Evolutionary conservation across 257 asterid genomes (phyloP), one percentile per base, ranked within the genome.

Genomic region (Lantana camara): DNA sequence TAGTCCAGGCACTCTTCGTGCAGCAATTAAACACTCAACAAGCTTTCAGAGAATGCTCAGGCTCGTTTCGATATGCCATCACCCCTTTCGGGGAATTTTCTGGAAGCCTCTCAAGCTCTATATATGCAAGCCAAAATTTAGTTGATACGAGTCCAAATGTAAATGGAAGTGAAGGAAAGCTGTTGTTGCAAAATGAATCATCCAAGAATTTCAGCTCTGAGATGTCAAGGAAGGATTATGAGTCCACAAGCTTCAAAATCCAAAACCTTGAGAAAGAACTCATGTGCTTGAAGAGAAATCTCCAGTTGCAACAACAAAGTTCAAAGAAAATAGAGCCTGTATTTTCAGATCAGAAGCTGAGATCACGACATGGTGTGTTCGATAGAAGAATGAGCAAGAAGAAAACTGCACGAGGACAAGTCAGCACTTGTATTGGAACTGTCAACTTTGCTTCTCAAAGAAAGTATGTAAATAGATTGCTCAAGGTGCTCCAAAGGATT

Each of bases 1-100:
- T 88, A 46, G 88, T 88, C 59, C 96, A 83, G 68, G 96, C 92
- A 2, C 90, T 88, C 48, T 83, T 82, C 22, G 88, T 85, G 51
- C 96, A 88, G 81, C 95, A 88, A 49, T 42, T 83, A 9, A 79
- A 81, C 79, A 88, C 94, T 7, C 96, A 85, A 47, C 86, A 80
- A 76, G 95, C 84, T 29, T 83, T 83, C 53, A 78, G 47, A 49
- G 94, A 79, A 60, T 83, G 90, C 75, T 79, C 88, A 21, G 82
- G 81, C 46, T 88, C 89, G 4, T 87, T 87, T 45, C 70, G 90
- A 32, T 76, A 73, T 52, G 66, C 75, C 0, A 6, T 75, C 0
- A 41, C 75, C 0, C 61, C 75, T n/a, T 57, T 78, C 34, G 79
- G 85, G 40, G 90, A 80, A 6, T 75, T 63, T 49, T 80, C 82